Conservation (phyloP, 306 rosid species). For the Amphicarpaea edgeworthii region DNA sequence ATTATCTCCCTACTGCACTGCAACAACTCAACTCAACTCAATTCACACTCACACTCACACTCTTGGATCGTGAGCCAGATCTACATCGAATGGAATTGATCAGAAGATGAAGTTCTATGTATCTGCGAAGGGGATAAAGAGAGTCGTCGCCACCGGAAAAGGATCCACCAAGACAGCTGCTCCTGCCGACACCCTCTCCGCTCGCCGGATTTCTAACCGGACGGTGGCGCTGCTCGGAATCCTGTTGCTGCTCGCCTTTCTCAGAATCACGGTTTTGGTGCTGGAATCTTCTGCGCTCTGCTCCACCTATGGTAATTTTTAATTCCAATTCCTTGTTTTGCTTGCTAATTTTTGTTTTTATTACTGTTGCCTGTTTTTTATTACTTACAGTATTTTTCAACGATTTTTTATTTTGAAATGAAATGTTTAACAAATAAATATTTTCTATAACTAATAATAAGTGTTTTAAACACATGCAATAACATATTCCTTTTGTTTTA, state of each 20-base stretch:
- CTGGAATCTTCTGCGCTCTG: constrained; percentile 76
- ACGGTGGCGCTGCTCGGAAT: constrained; percentile 58
- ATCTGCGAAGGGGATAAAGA: constrained; percentile 72
- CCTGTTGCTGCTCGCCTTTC: constrained; percentile 61
- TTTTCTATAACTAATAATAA: neutral
- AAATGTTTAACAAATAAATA: no score
- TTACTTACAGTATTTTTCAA: no score
- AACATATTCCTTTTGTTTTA: neutral
- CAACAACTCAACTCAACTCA: neutral
- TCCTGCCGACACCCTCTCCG: constrained; percentile 20
- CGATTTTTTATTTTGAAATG: no score
- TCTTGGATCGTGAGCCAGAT: constrained; percentile 37
- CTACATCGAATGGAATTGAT: constrained; percentile 53
- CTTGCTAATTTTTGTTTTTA: neutral
- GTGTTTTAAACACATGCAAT: neutral
- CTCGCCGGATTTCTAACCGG: constrained; percentile 65
- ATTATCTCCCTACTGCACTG: neutral
- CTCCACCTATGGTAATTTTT: constrained; percentile 58
- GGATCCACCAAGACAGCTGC: constrained; percentile 38
- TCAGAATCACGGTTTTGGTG: constrained; percentile 65
- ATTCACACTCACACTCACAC: neutral
- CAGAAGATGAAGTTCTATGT: constrained; percentile 78
- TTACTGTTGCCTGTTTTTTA: neutral
- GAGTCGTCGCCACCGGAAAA: constrained; percentile 57
- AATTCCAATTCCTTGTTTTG: neutral